phyloP scores from a whole-genome alignment of 2,329 filamentous ascomycete genomes.

The Colletotrichum viniferum region DNA sequence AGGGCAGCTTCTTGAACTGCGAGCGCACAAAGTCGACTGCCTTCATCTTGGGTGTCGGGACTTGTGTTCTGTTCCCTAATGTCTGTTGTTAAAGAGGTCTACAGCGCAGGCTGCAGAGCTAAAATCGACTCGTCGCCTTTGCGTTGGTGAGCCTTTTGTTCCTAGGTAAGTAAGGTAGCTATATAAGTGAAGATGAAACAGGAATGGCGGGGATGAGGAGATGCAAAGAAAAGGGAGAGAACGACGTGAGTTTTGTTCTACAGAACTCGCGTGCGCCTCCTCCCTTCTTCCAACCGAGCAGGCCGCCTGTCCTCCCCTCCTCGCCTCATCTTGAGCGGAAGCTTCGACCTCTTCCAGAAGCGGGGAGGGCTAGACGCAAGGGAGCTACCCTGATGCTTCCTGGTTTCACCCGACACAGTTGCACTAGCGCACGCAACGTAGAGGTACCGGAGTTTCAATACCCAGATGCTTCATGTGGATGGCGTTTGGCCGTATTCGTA shows the following conservation, averaged over 20 bases:
- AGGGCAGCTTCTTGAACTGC: conserved; percentile 31
- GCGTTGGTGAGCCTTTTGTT: neutral
- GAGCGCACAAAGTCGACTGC: conserved; percentile 14
- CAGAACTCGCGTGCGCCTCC: neutral
- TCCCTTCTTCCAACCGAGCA: neutral
- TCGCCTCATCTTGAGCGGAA: neutral
- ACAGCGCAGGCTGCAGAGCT: neutral
- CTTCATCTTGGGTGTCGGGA: neutral
- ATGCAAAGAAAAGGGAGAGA: neutral
- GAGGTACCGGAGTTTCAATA: neutral
- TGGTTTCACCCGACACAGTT: conserved; percentile 11
- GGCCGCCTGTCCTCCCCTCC: neutral
- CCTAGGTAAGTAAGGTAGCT: neutral
- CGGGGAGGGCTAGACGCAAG: neutral
- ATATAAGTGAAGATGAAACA: neutral
- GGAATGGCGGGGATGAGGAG: neutral
- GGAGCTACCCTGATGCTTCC: conserved; percentile 7
- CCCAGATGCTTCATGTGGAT: neutral
- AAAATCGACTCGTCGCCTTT: neutral
- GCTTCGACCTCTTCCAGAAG: neutral
- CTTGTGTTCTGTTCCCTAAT: neutral
- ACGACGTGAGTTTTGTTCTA: conserved; percentile 9
- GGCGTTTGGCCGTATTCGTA: neutral
- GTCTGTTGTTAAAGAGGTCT: neutral
- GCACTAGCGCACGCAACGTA: neutral